These are phyloP conservation scores for Gossypium schwendimanii DNA, from an alignment of 441 rosid species.

Conservation along the genomic window DNA sequence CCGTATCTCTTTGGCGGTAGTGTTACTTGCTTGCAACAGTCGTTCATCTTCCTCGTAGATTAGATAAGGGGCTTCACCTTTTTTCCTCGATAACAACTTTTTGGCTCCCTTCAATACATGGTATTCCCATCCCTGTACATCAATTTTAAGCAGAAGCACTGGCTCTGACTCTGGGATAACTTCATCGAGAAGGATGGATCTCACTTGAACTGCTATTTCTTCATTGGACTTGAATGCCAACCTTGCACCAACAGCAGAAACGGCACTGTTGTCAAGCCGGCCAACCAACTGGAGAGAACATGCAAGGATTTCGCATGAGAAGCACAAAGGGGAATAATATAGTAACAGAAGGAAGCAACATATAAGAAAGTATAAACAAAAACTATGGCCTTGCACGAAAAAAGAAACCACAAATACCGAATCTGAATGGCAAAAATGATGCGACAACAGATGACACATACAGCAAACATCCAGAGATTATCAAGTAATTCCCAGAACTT, in stretches of 20 bases:
- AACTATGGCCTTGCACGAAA: not conserved
- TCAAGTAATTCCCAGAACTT: not conserved
- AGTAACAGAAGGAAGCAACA: not conserved
- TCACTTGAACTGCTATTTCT: conserved; percentile 79
- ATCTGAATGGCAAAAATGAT: not conserved
- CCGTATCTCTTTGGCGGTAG: conserved; percentile 68
- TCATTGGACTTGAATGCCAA: conserved; percentile 89
- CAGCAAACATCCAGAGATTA: not conserved
- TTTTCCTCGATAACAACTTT: conserved; percentile 65
- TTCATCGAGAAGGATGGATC: conserved; percentile 72
- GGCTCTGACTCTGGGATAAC: conserved; percentile 49
- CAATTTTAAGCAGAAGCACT: conserved; percentile 69
- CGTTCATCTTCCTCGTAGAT: conserved; percentile 91
- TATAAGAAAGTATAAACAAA: not conserved
- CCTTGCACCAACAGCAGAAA: conserved; percentile 84
- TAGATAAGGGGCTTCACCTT: conserved; percentile 72
- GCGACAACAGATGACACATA: not conserved
- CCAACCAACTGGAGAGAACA: conserved; percentile 64
- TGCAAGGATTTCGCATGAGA: conserved; percentile 2
- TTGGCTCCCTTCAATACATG: conserved; percentile 82
- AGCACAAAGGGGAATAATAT: not conserved
- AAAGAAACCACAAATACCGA: not conserved
- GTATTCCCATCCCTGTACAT: conserved; percentile 98
- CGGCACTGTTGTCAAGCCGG: conserved; percentile 91
- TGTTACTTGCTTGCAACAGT: conserved; percentile 80